These are phyloP conservation scores for Coemansia sp. DNA, from an alignment of 192 early-diverging fungal genomes.

Conservation along the genomic window DNA sequence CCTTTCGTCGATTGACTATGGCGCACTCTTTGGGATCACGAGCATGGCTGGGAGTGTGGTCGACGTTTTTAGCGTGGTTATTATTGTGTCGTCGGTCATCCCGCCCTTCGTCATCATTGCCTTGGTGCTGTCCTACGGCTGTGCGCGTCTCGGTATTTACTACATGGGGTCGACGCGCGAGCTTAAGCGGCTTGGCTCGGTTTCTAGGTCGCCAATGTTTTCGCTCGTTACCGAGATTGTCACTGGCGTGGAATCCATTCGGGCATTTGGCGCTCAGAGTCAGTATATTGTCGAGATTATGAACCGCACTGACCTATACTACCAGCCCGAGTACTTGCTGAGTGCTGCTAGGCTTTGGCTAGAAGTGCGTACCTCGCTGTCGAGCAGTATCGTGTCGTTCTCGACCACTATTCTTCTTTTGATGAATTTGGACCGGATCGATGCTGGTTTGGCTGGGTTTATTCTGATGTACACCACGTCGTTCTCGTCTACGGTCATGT, in stretches of 20 bases:
- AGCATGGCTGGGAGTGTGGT: conserved; percentile 55
- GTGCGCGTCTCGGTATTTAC: conserved; percentile 59
- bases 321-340: conserved; percentile 74
- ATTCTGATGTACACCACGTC: conserved; percentile 77
- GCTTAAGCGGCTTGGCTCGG: conserved; percentile 77
- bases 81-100: conserved; percentile 61
- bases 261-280: conserved; percentile 72
- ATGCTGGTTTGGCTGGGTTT: conserved; percentile 84
- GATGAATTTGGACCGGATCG: conserved; percentile 33
- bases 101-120: conserved; percentile 70
- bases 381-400: conserved; percentile 68
- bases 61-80: conserved; percentile 51
- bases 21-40: conserved; percentile 46
- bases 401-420: conserved; percentile 64
- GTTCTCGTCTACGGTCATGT: conserved; percentile 75
- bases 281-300: conserved; percentile 34
- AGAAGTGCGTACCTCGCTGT: conserved; percentile 69
- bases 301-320: conserved; percentile 64
- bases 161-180: conserved; percentile 76
- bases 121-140: conserved; percentile 58
- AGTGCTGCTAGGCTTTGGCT: conserved; percentile 83
- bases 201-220: conserved; percentile 66
- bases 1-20: conserved; percentile 71
- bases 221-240: conserved; percentile 74
- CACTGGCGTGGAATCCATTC: conserved; percentile 64